Evolutionary conservation across 768 basidiomycete genomes (phyloP).

Genomic region (Suillus spraguei): DNA sequence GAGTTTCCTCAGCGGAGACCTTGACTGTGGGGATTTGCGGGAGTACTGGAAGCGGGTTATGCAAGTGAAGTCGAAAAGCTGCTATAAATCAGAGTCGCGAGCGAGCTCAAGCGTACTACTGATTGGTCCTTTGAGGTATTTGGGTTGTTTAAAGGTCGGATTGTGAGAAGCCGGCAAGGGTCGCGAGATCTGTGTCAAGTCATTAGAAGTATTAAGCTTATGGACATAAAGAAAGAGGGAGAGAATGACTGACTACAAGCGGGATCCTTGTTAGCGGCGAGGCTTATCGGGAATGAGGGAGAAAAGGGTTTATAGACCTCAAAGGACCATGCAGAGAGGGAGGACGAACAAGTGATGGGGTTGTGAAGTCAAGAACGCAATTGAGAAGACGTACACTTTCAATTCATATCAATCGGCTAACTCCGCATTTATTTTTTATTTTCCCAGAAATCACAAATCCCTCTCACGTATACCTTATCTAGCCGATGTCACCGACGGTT

Average conservation of each 20-base stretch:
- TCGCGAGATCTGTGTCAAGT: conserved; percentile 74
- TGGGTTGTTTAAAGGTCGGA: conserved; percentile 43
- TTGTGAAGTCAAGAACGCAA: conserved; percentile 1
- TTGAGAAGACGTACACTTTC: conserved; percentile 29
- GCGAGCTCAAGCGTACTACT: conserved; percentile 71
- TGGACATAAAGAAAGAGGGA: not conserved
- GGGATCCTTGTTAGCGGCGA: conserved; percentile 55
- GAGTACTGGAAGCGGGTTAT: conserved; percentile 13
- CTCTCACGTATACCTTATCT: conserved; percentile 25
- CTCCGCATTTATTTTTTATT: conserved; percentile 21
- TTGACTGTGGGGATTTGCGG: conserved; percentile 26
- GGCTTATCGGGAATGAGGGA: conserved; percentile 41
- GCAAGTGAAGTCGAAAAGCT: conserved; percentile 20
- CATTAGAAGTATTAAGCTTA: not conserved
- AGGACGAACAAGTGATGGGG: conserved; percentile 16
- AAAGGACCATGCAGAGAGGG: conserved; percentile 38
- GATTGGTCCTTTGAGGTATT: conserved; percentile 39
- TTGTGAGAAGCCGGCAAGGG: conserved; percentile 83
- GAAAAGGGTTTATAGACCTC: conserved; percentile 29
- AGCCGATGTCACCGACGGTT: conserved; percentile 26
- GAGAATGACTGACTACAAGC: conserved; percentile 44
- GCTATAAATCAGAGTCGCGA: conserved; percentile 50
- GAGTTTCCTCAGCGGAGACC: conserved; percentile 46
- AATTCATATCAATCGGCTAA: conserved; percentile 31
- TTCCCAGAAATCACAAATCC: conserved; percentile 11